Conservation (phyloP, 2,329 filamentous ascomycete species). For the Ceratocystis colombiana region DNA sequence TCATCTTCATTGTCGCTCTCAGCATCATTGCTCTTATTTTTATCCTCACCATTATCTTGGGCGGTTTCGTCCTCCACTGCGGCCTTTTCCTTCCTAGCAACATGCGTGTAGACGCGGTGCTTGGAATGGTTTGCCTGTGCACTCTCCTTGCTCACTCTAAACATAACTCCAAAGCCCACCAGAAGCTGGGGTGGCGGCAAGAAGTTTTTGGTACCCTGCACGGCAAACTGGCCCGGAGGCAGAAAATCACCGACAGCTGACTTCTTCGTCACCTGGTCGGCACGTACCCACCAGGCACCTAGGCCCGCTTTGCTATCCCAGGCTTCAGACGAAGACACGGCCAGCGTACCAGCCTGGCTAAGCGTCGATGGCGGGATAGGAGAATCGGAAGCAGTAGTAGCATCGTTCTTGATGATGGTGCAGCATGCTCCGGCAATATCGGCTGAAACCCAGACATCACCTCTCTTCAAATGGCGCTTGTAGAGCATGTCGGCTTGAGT, state of each 20-base stretch:
- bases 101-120: conserved; percentile 38
- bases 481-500: conserved; percentile 92
- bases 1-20: conserved; percentile 4
- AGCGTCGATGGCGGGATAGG: conserved; percentile 87
- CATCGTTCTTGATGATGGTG: conserved; percentile 85
- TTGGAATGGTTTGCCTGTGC: conserved; percentile 63
- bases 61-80: conserved; percentile 28
- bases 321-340: conserved; percentile 74
- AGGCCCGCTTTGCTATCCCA: conserved; percentile 97
- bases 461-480: conserved; percentile 70
- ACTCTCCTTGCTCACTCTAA: conserved; percentile 80
- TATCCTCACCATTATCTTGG: background rate
- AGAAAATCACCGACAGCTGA: conserved; percentile 71
- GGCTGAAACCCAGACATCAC: conserved; percentile 85
- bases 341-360: conserved; percentile 76
- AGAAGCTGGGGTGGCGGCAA: conserved; percentile 78
- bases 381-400: conserved; percentile 61
- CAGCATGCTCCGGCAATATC: conserved; percentile 74
- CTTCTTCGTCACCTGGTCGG: conserved; percentile 82
- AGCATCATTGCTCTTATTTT: background rate
- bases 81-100: conserved; percentile 27
- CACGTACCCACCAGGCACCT: conserved; percentile 91
- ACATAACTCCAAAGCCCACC: conserved; percentile 78
- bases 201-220: conserved; percentile 82
- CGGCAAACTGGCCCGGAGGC: conserved; percentile 64